phyloP scores from a whole-genome alignment of 176 grass and related monocot genomes.

The Areca catechu region DNA sequence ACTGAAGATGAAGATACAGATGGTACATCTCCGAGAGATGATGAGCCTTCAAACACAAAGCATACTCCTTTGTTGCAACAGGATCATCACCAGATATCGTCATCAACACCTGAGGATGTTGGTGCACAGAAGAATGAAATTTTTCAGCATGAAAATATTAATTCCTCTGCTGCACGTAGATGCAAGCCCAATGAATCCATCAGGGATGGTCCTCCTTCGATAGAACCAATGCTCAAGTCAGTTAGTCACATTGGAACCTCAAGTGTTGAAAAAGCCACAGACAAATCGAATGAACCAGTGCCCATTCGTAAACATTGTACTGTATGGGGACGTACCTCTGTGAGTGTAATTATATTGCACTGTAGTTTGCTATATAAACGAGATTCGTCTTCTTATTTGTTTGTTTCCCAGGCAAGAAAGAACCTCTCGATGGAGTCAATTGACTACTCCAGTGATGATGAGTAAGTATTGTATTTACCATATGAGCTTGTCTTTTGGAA shows the following conservation, averaged over 20 bases:
- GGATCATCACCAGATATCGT: constrained; percentile 18
- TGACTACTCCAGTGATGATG: constrained; percentile 67
- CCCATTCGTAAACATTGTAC: constrained; percentile 31
- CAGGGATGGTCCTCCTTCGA: constrained; percentile 8
- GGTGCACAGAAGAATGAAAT: constrained; percentile 2
- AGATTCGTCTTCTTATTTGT: constrained; percentile 2
- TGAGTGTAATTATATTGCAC: constrained; percentile 32
- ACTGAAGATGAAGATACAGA: constrained; percentile 18
- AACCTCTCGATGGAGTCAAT: constrained; percentile 71
- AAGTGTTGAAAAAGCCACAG: constrained; percentile 23
- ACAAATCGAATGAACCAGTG: constrained; percentile 30
- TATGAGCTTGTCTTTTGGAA: not conserved
- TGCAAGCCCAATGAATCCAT: constrained; percentile 29
- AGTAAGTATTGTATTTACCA: constrained; percentile 43
- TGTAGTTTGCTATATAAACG: not conserved
- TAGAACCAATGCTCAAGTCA: constrained; percentile 31
- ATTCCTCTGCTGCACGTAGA: not conserved
- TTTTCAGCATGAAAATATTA: constrained; percentile 12
- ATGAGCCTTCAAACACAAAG: constrained; percentile 13
- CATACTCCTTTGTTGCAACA: constrained; percentile 4
- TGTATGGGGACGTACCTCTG: constrained; percentile 86
- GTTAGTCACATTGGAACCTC: constrained; percentile 23
- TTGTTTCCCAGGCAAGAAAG: constrained; percentile 74
- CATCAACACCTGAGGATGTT: constrained; percentile 15
- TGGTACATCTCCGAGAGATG: constrained; percentile 25